Percentiles rank a stretch among this genome's conserved stretches.
These are phyloP conservation scores for Euphrasia confusa DNA, from an alignment of 257 asterid species.

Conservation along the genomic window DNA sequence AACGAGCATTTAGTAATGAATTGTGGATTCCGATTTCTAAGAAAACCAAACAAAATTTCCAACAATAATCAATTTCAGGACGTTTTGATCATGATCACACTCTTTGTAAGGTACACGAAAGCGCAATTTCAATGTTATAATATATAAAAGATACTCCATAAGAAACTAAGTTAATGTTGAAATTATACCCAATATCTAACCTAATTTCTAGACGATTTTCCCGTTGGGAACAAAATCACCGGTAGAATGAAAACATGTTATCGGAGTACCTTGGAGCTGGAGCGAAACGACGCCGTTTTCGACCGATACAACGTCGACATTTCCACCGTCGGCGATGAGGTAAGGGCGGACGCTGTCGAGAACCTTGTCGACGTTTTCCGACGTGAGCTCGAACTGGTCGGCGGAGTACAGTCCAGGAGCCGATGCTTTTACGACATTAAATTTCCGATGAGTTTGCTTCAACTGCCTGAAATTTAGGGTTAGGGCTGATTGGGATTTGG, in stretches of 20 bases:
- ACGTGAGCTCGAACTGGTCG: constrained; percentile 66
- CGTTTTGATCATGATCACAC: no score
- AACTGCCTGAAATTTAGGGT: constrained; percentile 23
- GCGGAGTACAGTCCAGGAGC: constrained; percentile 67
- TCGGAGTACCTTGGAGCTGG: constrained; percentile 63
- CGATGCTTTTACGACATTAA: constrained; percentile 32
- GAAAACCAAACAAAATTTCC: no score
- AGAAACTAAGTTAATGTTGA: background rate
- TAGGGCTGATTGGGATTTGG: constrained; percentile 20
- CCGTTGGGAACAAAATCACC: background rate
- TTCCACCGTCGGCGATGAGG: constrained; percentile 88
- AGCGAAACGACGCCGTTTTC: constrained; percentile 75
- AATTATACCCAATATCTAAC: background rate
- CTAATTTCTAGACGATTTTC: background rate
- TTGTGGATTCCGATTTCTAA: no score
- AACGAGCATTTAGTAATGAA: no score
- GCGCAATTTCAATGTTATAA: no score
- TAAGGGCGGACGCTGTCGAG: constrained; percentile 87
- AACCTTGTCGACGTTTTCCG: constrained; percentile 73
- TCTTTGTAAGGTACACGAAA: background rate
- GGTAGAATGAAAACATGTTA: background rate
- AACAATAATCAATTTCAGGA: no score
- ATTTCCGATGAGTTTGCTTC: constrained; percentile 23
- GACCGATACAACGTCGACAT: constrained; percentile 80
- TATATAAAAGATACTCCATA: no score